These are phyloP conservation scores for Fusarium mexicanum DNA, from an alignment of 2,329 filamentous ascomycete genomes.

Conservation along the genomic window DNA sequence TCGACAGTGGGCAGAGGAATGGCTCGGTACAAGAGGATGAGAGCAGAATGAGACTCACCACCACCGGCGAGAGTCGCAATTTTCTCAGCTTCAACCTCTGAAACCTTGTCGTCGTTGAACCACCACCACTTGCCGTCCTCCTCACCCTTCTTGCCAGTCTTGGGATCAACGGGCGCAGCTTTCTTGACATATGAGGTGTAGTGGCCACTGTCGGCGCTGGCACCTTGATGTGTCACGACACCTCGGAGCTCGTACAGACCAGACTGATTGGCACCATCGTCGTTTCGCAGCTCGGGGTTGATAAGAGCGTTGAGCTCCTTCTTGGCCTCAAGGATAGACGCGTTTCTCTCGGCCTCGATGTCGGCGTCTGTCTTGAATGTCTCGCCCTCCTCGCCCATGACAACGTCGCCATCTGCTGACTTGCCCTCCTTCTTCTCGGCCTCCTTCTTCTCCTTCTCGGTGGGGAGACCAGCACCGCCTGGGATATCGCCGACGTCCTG, in stretches of 20 bases:
- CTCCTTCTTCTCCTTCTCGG: conserved; percentile 63
- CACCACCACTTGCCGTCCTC: conserved; percentile 99
- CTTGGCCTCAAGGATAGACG: conserved; percentile 80
- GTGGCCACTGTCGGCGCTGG: conserved; percentile 95
- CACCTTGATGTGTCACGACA: conserved; percentile 95
- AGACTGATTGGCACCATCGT: conserved; percentile 89
- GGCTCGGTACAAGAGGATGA: conserved; percentile 82
- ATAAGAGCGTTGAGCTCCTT: conserved; percentile 86
- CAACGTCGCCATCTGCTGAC: conserved; percentile 69
- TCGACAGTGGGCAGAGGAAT: conserved; percentile 73
- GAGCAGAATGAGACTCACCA: conserved; percentile 84
- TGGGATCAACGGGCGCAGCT: conserved; percentile 74
- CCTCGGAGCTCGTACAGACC: conserved; percentile 94
- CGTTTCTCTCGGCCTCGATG: conserved; percentile 84
- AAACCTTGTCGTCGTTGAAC: conserved; percentile 99
- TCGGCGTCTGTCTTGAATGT: conserved; percentile 94
- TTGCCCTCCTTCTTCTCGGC: conserved; percentile 61
- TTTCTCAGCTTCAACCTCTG: conserved; percentile 90
- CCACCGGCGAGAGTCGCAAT: conserved; percentile 91
- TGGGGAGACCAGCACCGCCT: conserved; percentile 57
- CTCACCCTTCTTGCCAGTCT: conserved; percentile 78
- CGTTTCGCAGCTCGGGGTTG: conserved; percentile 75
- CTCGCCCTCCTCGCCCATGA: conserved; percentile 68
- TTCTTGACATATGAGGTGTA: conserved; percentile 99
- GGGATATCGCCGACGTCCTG: conserved; percentile 57